phyloP scores from a whole-genome alignment of 495 filamentous ascomycete species.

The Bombardia bombarda region DNA sequence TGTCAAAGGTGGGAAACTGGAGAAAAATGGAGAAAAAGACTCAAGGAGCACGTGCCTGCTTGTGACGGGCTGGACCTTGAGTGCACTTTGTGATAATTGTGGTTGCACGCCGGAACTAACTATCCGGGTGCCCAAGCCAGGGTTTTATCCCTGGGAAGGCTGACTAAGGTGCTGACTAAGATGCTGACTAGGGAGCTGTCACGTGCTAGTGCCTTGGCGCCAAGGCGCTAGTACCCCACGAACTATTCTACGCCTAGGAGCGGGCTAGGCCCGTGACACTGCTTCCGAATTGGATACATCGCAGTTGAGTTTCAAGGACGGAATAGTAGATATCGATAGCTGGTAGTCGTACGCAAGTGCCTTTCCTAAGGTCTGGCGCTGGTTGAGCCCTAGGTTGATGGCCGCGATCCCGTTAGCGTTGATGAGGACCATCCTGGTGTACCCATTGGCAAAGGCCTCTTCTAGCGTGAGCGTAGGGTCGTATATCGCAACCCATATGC shows the following conservation, averaged over 20 bases:
- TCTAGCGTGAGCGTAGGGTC: slow-evolving; percentile 10
- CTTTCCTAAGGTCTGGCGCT: slow-evolving; percentile 1
- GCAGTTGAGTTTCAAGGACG: slow-evolving; percentile 5
- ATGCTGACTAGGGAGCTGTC: no score
- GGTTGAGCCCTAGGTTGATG: slow-evolving; percentile 11
- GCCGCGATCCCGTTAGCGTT: slow-evolving; percentile 12
- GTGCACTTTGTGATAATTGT: no score
- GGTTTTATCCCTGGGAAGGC: no score
- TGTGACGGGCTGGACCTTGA: neutral
- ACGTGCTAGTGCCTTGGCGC: no score
- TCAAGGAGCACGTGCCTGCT: slow-evolving; percentile 1
- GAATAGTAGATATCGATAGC: slow-evolving; percentile 8
- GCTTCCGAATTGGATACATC: no score
- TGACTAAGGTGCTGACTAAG: no score
- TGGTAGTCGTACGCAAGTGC: slow-evolving; percentile 11
- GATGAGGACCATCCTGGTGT: slow-evolving; percentile 10
- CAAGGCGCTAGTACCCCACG: no score
- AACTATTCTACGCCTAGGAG: no score
- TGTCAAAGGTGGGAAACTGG: slow-evolving; percentile 13
- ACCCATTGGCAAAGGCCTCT: slow-evolving; percentile 4
- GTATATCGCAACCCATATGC: slow-evolving; percentile 11
- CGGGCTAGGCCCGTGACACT: no score
- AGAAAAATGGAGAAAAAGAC: slow-evolving; percentile 6
- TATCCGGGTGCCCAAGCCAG: no score
- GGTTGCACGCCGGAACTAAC: no score